Conservation (phyloP, 768 basidiomycete species). For the Tulasnella sp. region DNA sequence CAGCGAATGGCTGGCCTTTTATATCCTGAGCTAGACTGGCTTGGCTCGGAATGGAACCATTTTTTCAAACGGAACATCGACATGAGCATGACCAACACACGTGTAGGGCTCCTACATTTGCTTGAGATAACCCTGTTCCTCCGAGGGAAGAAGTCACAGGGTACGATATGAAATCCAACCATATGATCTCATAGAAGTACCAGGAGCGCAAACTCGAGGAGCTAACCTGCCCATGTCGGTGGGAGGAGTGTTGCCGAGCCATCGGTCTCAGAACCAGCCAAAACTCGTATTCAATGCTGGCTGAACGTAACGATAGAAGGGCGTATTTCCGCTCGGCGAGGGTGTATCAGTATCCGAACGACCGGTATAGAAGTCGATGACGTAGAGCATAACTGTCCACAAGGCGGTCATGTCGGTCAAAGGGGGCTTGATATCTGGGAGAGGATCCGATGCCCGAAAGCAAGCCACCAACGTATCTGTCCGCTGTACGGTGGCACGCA, state of each 20-base stretch:
- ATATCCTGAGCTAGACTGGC: neutral
- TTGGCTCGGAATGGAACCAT: neutral
- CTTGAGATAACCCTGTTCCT: neutral
- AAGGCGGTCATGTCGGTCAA: slow-evolving; percentile 97
- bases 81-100: neutral
- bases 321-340: slow-evolving; percentile 57
- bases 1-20: neutral
- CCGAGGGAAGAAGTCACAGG: neutral
- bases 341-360: slow-evolving; percentile 47
- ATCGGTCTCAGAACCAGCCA: slow-evolving; percentile 56
- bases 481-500: too few relatives aligned
- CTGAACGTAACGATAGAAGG: slow-evolving; percentile 92
- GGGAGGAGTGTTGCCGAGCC: slow-evolving; percentile 41
- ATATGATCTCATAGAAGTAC: neutral
- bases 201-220: neutral
- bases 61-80: neutral
- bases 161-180: too few relatives aligned
- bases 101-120: neutral
- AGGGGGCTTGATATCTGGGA: slow-evolving; percentile 85
- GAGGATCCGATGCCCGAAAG: slow-evolving; percentile 28
- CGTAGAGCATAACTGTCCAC: slow-evolving; percentile 95
- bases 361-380: slow-evolving; percentile 98
- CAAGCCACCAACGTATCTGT: neutral
- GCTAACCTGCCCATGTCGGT: neutral
- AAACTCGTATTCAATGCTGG: slow-evolving; percentile 92